A percentile compares a stretch with the other conserved stretches of the same genome.
phyloP scores from a whole-genome alignment of 257 asterid species.

The Buddleja alternifolia region DNA sequence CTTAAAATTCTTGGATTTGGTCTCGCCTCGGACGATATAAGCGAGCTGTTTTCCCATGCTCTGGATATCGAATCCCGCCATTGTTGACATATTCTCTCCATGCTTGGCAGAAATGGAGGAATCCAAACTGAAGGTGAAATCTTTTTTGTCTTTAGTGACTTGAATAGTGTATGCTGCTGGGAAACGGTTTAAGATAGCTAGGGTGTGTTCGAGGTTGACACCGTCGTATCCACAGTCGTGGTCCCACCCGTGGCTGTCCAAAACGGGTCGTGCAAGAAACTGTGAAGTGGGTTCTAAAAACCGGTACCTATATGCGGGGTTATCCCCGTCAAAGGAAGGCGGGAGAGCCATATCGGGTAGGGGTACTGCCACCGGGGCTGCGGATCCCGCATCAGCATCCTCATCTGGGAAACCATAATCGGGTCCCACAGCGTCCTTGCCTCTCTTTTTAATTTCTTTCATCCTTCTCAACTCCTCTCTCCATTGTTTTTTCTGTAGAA shows the following conservation, averaged over 20 bases:
- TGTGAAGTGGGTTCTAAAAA: constrained; percentile 96
- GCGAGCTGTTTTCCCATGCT: constrained; percentile 93
- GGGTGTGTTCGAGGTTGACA: constrained; percentile 83
- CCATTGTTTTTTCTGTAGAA: constrained; percentile 92
- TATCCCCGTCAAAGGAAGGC: constrained; percentile 79
- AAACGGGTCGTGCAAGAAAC: constrained; percentile 93
- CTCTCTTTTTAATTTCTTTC: constrained; percentile 67
- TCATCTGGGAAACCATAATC: constrained; percentile 63
- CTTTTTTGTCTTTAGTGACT: constrained; percentile 89
- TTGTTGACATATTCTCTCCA: constrained; percentile 69
- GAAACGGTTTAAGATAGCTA: constrained; percentile 64
- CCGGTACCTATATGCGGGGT: constrained; percentile 82
- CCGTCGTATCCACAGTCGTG: constrained; percentile 99
- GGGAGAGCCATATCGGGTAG: constrained; percentile 96
- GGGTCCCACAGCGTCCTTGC: constrained; percentile 45
- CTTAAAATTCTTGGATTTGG: constrained; percentile 67
- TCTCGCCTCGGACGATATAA: constrained; percentile 77
- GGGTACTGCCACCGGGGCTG: constrained; percentile 96
- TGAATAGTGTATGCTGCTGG: constrained; percentile 77
- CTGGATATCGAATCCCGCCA: constrained; percentile 93
- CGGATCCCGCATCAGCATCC: constrained; percentile 74
- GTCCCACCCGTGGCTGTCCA: constrained; percentile 97
- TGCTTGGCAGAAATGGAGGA: constrained; percentile 74
- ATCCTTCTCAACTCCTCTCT: constrained; percentile 82
- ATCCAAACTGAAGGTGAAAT: constrained; percentile 78